A percentile compares a stretch with the other conserved stretches of the same genome.
Conservation (phyloP, 176 grass and related monocot genomes). For the Oryza meridionalis region DNA sequence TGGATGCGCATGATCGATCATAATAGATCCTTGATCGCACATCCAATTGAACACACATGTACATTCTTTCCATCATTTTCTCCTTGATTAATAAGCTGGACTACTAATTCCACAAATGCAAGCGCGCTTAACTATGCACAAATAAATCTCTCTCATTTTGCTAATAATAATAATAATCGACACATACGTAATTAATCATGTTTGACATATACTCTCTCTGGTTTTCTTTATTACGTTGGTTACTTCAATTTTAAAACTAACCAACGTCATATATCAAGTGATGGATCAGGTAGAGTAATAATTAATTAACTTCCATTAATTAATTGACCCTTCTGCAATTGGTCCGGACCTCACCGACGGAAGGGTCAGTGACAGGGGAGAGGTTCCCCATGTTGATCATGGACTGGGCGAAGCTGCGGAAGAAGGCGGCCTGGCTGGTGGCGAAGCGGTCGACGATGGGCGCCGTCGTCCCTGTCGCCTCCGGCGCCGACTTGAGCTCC, state of each 20-base stretch:
- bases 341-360: constrained; percentile 43
- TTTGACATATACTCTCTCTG: too few species aligned
- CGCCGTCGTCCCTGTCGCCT: constrained; percentile 19
- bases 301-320: too few species aligned
- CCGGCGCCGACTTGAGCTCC: constrained; percentile 50
- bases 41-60: not conserved
- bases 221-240: too few species aligned
- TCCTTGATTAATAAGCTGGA: not conserved
- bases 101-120: not conserved
- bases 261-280: too few species aligned
- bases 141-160: not conserved
- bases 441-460: constrained; percentile 58
- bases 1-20: not conserved
- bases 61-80: not conserved
- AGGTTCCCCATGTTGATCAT: constrained; percentile 85
- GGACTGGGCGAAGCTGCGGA: constrained; percentile 41
- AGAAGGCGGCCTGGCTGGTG: constrained; percentile 55
- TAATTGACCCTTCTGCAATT: constrained; percentile 48
- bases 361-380: constrained; percentile 31
- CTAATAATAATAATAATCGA: too few species aligned
- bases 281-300: too few species aligned
- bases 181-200: too few species aligned
- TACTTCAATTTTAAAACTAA: too few species aligned
- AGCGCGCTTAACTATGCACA: not conserved
- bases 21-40: not conserved